These are phyloP conservation scores for Kwoniella dendrophila DNA, from an alignment of 768 basidiomycete genomes.

Conservation along the genomic window DNA sequence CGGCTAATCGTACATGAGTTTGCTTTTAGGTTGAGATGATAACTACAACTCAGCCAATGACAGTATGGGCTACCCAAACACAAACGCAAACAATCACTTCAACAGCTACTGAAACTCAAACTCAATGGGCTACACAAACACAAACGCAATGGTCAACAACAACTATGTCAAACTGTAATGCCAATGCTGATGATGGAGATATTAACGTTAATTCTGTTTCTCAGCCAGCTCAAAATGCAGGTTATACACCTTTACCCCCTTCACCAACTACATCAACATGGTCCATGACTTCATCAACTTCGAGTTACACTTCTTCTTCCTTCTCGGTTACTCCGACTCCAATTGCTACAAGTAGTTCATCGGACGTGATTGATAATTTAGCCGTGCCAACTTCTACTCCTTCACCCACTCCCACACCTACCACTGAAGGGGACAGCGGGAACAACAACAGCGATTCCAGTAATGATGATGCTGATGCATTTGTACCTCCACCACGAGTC, in stretches of 20 bases:
- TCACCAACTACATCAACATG: background rate
- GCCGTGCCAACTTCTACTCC: background rate
- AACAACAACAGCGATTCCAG: background rate
- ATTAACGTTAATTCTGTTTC: constrained; percentile 16
- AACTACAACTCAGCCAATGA: constrained; percentile 21
- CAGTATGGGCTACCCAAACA: constrained; percentile 18
- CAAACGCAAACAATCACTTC: constrained; percentile 14
- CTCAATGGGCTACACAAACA: constrained; percentile 17
- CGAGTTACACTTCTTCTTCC: background rate
- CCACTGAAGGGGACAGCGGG: background rate
- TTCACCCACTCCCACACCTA: constrained; percentile 10
- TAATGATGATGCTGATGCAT: constrained; percentile 11
- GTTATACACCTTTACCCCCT: constrained; percentile 7
- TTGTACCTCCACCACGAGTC: constrained; percentile 11
- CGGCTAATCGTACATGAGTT: background rate
- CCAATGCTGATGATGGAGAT: constrained; percentile 1
- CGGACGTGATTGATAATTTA: too few relatives aligned
- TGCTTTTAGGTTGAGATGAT: constrained; percentile 22
- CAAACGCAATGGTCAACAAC: constrained; percentile 15
- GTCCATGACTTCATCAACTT: background rate
- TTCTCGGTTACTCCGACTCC: background rate
- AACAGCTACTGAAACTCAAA: constrained; percentile 20
- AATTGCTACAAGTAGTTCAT: too few relatives aligned
- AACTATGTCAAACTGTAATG: constrained; percentile 4
- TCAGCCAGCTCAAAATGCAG: constrained; percentile 1